These are phyloP conservation scores for Emericellopsis cladophorae DNA, from an alignment of 2,329 filamentous ascomycete genomes.

Conservation along the genomic window DNA sequence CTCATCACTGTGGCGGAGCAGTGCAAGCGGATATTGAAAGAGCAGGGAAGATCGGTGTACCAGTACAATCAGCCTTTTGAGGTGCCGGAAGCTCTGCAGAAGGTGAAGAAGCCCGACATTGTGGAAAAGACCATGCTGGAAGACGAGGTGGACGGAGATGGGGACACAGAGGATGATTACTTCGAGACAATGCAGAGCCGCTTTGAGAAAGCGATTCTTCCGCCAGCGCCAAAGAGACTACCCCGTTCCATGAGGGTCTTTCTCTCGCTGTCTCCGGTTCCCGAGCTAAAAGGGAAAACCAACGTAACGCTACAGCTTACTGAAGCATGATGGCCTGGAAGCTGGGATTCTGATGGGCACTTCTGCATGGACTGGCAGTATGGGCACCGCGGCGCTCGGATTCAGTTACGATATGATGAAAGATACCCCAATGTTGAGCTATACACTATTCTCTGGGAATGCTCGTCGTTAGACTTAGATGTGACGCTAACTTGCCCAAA, in stretches of 20 bases:
- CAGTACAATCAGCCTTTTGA: conserved; percentile 47
- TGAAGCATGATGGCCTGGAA: too few species aligned
- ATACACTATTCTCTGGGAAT: neutral
- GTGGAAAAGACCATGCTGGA: conserved; percentile 30
- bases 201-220: conserved; percentile 35
- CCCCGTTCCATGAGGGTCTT: conserved; percentile 48
- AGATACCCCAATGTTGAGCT: conserved; percentile 5
- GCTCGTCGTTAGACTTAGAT: too few species aligned
- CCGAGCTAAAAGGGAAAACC: conserved; percentile 36
- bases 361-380: too few species aligned
- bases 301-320: conserved; percentile 30
- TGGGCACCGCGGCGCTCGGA: too few species aligned
- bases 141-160: conserved; percentile 10
- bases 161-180: conserved; percentile 23
- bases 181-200: conserved; percentile 48
- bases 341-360: too few species aligned
- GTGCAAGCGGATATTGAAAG: conserved; percentile 40
- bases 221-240: conserved; percentile 27
- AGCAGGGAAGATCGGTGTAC: conserved; percentile 33
- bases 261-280: conserved; percentile 38
- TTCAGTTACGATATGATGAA: conserved; percentile 15
- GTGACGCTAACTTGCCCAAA: too few species aligned
- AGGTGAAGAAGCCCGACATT: conserved; percentile 15
- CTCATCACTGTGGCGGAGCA: conserved; percentile 58
- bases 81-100: conserved; percentile 17